Evolutionary conservation across 305 asterid genomes (phyloP), one percentile per base, ranked within the genome.

Genomic region (Solanum hybrid): DNA sequence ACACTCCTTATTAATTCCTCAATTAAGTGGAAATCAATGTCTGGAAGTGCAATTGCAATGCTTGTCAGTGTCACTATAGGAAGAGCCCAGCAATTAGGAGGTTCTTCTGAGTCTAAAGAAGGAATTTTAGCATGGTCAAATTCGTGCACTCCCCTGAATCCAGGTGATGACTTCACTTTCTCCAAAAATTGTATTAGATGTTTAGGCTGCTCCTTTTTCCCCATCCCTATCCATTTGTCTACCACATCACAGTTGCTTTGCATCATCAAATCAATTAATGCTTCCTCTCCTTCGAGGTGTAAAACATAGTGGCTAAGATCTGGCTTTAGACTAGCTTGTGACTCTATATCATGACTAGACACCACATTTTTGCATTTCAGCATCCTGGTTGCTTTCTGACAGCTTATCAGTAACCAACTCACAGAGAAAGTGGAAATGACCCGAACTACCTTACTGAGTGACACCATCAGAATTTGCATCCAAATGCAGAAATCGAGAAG

Each of bases 51-150:
- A 24, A 93, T 88, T 22, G 96, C 97, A 86, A 94, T 95, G 94
- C 95, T 95, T 81, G 95, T 91, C 87, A 95, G 84, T 26, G 97
- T 95, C 89, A 92, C 97, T 74, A 92, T 92, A 51, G 96, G 97
- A 69, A 95, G 95, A 46, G 96, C 95, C 96, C 97, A 95, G 92
- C 94, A 91, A 90, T 94, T 91, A 34, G 93, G 96, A 76, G 96
- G 96, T 90, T 95, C 96, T 88, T 87, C 95, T 5, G 88, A 77
- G 78, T 92, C 94, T 78, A 95, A 89, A 51, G 96, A 92, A 71
- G 93, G 95, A 86, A 94, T 93, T n/a, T 64, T 88, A 86, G 92
- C 89, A 42, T 84, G 92, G 93, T 97, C 99, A 26, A 97, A 96
- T 73, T 87, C 90, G 28, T 92, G 87, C 29, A 95, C 94, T 89